Evolutionary conservation across 176 grass and related monocot species (phyloP).

Genomic region (Eleusine indica): DNA sequence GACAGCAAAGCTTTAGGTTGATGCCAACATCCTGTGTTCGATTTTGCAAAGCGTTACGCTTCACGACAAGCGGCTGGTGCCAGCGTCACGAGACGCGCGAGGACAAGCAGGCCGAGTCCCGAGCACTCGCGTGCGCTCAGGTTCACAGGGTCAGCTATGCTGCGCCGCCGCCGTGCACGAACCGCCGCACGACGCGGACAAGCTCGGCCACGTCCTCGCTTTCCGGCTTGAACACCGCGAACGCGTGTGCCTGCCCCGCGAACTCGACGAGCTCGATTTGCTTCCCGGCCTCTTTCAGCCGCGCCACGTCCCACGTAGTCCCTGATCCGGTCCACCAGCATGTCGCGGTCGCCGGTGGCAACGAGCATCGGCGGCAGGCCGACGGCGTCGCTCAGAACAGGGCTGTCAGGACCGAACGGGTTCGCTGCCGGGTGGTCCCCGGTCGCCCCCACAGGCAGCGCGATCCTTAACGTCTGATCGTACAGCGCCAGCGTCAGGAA

Average conservation of each 20-base stretch:
- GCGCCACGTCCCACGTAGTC: slow-evolving; percentile 60
- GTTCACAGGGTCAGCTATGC: not conserved
- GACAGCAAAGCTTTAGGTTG: no score
- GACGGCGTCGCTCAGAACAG: not conserved
- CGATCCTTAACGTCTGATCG: slow-evolving; percentile 71
- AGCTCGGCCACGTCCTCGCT: slow-evolving; percentile 52
- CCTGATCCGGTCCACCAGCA: slow-evolving; percentile 57
- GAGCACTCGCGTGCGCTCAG: no score
- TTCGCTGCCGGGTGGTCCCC: slow-evolving; percentile 64
- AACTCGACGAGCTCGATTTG: slow-evolving; percentile 62
- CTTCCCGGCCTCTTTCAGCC: slow-evolving; percentile 43
- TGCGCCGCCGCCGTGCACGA: slow-evolving; percentile 37
- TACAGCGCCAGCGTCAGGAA: slow-evolving; percentile 47
- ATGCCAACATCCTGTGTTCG: no score
- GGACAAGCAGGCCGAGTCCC: not conserved
- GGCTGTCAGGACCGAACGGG: slow-evolving; percentile 63
- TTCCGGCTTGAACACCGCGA: slow-evolving; percentile 54
- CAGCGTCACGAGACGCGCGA: not conserved
- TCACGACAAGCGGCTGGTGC: not conserved
- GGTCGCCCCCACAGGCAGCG: slow-evolving; percentile 55
- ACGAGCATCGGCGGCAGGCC: slow-evolving; percentile 56
- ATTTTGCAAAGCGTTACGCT: not conserved
- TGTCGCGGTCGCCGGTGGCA: slow-evolving; percentile 47
- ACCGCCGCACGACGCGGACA: slow-evolving; percentile 44
- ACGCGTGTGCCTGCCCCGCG: slow-evolving; percentile 61